phyloP scores from a whole-genome alignment of 2,329 filamentous ascomycete genomes.

The Trichoderma oligosporum region DNA sequence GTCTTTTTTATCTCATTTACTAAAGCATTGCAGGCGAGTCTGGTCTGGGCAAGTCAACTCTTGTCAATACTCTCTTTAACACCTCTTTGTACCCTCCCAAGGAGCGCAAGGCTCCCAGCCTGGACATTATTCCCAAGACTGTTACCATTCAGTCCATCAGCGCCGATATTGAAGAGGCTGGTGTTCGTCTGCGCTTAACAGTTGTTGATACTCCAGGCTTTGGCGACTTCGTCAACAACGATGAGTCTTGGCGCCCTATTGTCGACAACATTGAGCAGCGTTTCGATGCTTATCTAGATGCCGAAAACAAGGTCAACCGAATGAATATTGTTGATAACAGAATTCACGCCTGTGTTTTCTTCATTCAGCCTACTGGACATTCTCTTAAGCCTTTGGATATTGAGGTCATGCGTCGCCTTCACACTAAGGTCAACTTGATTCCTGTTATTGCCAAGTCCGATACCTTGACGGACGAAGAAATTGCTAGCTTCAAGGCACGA shows the following conservation, averaged over 20 bases:
- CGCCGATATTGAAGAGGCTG: slow-evolving; percentile 96
- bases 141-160: slow-evolving; percentile 93
- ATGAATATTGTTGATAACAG: slow-evolving; percentile 99
- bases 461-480: slow-evolving; percentile 95
- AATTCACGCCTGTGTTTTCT: slow-evolving; percentile 98
- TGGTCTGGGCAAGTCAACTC: slow-evolving; percentile 95
- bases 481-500: slow-evolving; percentile 88
- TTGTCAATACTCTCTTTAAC: slow-evolving; percentile 99
- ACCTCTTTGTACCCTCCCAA: slow-evolving; percentile 97
- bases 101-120: slow-evolving; percentile 95
- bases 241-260: slow-evolving; percentile 98
- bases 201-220: slow-evolving; percentile 98
- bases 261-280: slow-evolving; percentile 99
- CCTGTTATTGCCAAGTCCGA: slow-evolving; percentile 98
- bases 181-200: slow-evolving; percentile 90
- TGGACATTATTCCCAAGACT: slow-evolving; percentile 98
- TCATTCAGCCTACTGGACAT: slow-evolving; percentile 98
- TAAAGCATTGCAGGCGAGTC: slow-evolving; percentile 72
- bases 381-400: slow-evolving; percentile 98
- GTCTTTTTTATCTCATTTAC: not conserved
- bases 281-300: slow-evolving; percentile 96
- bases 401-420: slow-evolving; percentile 97
- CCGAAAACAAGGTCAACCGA: slow-evolving; percentile 99
- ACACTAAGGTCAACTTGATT: slow-evolving; percentile 99
- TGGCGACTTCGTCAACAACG: slow-evolving; percentile 99